These are phyloP conservation scores for Melastoma malabathricum DNA, from an alignment of 345 rosid genomes.

Conservation along the genomic window DNA sequence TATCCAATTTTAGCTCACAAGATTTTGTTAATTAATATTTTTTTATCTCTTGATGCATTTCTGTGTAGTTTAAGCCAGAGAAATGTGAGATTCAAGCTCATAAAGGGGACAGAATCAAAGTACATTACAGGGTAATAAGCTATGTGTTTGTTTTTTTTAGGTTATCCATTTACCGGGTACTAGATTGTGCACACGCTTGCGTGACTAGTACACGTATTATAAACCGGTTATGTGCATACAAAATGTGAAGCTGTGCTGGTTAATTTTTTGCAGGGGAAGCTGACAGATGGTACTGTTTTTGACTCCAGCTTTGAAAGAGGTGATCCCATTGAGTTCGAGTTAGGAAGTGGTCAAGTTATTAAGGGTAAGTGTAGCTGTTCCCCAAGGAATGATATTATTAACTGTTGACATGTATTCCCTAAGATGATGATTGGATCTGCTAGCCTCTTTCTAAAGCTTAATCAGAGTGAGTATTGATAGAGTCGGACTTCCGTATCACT, in stretches of 20 bases:
- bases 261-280: constrained; percentile 48
- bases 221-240: too few relatives aligned
- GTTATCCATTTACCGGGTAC: background rate
- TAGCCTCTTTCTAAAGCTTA: too few relatives aligned
- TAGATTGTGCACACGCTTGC: too few relatives aligned
- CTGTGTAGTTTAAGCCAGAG: constrained; percentile 51
- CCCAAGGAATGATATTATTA: too few relatives aligned
- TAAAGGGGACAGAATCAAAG: constrained; percentile 79
- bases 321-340: constrained; percentile 92
- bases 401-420: too few relatives aligned
- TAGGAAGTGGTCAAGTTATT: constrained; percentile 91
- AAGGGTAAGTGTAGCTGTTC: constrained; percentile 34
- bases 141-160: background rate
- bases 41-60: background rate
- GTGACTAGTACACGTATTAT: too few relatives aligned
- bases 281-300: constrained; percentile 87
- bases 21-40: too few relatives aligned
- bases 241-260: background rate
- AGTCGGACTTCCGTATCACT: too few relatives aligned
- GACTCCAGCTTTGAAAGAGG: constrained; percentile 97
- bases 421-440: too few relatives aligned
- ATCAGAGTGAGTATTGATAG: too few relatives aligned
- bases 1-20: too few relatives aligned
- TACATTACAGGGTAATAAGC: constrained; percentile 79
- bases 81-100: constrained; percentile 79